Evolutionary conservation across 163 green algal species (phyloP), one percentile per base, ranked within the genome.

Genomic region (Chlorella variabilis): DNA sequence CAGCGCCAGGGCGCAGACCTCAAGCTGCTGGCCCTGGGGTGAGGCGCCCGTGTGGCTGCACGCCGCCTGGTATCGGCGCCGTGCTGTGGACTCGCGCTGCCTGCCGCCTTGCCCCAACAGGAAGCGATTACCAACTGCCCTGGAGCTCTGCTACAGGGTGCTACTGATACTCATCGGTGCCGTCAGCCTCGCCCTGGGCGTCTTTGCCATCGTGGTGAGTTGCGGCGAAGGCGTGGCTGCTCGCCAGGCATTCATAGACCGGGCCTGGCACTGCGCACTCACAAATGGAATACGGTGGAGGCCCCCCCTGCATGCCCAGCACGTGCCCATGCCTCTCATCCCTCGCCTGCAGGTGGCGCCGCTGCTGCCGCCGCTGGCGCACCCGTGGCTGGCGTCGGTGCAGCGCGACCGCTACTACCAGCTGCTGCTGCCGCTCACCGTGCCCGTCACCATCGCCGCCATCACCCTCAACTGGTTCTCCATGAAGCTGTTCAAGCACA

Each of bases 401-500:
- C 82, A 86, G 23, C 27, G 54, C 2, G 71, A 87, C 51, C 58
- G 45, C 4, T 90, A 87, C 45, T 90, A 87, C 54, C 41, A 63
- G 8, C 74, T 86, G 20, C 62, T 90, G 29, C 23, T 90, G 21
- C 74, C 80, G 17, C 33, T 83, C 15, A 87, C 70, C 3, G 21
- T 90, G 25, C 86, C 86, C 0, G 84, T 87, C 41, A 87, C 77
- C 8, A 81, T 89, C 5, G 41, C 83, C 4, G 39, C 71, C 41
- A 77, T 87, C 45, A 27, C 81, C 20, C 29, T 89, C 27, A 90
- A 89, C 34, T 90, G 86, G 86, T 75, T 85, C 20, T 82, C 70
- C 9, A 80, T 90, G 80, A 90, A 90, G 63, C 38, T 90, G 41
- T 90, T 89, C 76, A 85, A 85, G 61, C 84, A 90, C 66, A 90